These are phyloP conservation scores for Salvia hispanica DNA, from an alignment of 257 asterid species.

Conservation along the genomic window DNA sequence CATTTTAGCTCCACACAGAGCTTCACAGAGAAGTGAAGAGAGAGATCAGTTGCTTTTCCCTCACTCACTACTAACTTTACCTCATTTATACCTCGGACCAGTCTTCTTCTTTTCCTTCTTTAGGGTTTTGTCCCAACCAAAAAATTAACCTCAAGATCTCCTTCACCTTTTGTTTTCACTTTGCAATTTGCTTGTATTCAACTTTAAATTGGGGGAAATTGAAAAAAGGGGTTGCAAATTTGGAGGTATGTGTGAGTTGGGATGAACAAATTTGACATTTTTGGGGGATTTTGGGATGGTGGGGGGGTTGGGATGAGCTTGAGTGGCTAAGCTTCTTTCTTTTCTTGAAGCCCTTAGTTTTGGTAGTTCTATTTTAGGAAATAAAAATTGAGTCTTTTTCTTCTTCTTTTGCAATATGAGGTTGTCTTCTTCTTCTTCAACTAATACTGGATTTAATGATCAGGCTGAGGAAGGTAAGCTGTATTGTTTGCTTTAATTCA, in stretches of 20 bases:
- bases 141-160: slow-evolving; percentile 59
- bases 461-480: slow-evolving; percentile 72
- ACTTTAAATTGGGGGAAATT: slow-evolving; percentile 13
- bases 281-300: slow-evolving; percentile 43
- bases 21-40: neutral
- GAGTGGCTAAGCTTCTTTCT: slow-evolving; percentile 16
- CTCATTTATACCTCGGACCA: slow-evolving; percentile 60
- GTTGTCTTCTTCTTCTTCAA: slow-evolving; percentile 56
- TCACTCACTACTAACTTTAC: slow-evolving; percentile 36
- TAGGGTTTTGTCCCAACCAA: slow-evolving; percentile 46
- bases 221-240: neutral
- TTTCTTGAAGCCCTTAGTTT: slow-evolving; percentile 26
- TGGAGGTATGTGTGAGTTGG: slow-evolving; percentile 49
- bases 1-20: slow-evolving; percentile 44
- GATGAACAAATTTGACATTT: slow-evolving; percentile 46
- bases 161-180: slow-evolving; percentile 35
- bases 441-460: slow-evolving; percentile 59
- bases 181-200: slow-evolving; percentile 11
- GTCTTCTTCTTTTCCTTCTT: slow-evolving; percentile 42
- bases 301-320: slow-evolving; percentile 36
- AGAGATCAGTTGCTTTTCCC: slow-evolving; percentile 38
- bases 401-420: slow-evolving; percentile 58
- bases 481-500: neutral
- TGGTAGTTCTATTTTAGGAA: slow-evolving; percentile 25
- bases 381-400: slow-evolving; percentile 16